A percentile compares a stretch with the other conserved stretches of the same genome.
phyloP scores from a whole-genome alignment of 192 early-diverging fungal species.

The Backusella circina region DNA sequence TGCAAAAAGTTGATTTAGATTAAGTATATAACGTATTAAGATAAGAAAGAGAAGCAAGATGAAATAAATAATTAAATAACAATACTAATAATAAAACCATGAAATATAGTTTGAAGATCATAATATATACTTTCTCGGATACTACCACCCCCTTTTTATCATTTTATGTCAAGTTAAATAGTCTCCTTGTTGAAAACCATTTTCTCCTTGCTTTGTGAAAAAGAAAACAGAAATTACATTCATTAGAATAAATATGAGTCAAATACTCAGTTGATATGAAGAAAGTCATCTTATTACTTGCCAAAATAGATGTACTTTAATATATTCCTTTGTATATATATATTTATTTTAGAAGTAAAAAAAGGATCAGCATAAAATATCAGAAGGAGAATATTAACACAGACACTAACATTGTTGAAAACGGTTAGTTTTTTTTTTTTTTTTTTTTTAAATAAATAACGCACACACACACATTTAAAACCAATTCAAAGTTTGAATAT shows the following conservation, averaged over 20 bases:
- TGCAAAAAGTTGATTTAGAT: background rate
- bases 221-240: background rate
- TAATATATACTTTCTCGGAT: background rate
- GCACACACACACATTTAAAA: background rate
- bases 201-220: background rate
- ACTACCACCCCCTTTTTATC: background rate
- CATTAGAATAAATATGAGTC: background rate
- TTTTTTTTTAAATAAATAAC: background rate
- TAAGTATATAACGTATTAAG: background rate
- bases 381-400: background rate
- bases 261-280: no score
- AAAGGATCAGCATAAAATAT: background rate
- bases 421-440: background rate
- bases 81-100: background rate
- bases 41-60: background rate
- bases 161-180: background rate
- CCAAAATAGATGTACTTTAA: no score
- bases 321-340: no score
- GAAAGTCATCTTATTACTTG: no score
- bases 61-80: background rate
- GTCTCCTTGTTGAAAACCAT: background rate
- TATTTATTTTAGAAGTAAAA: background rate
- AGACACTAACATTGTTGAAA: background rate
- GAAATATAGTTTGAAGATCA: background rate
- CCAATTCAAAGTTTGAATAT: background rate